Base-by-base conservation (phyloP, 192 early-diverging fungal genomes). In the Mortierella alpina region DNA sequence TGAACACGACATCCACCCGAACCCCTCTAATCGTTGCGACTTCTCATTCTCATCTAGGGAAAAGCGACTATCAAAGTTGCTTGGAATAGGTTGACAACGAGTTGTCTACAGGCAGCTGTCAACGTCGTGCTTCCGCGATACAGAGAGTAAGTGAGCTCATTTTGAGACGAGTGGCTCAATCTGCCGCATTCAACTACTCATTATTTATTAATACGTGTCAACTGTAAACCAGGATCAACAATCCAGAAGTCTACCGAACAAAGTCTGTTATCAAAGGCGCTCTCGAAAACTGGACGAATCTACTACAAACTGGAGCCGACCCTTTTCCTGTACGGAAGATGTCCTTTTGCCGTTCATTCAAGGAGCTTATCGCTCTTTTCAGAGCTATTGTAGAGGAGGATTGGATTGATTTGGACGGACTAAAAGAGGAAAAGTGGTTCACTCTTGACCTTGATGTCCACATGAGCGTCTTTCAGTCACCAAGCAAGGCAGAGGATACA, bases 41-140 rank as follows among this genome's bases (percentile, higher is more conserved):
- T 31, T 31, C 31, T 31, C 31, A 31, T 31, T 1, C 31, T 31
- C 31, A 31, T 31, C 31, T 31, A 80, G 77, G 77, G 77, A 7
- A 72, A 72, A 39, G 64, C 77, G 9, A 72, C 77, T 5, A 80
- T 80, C 60, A 80, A 80, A 12, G 70, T 80, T 1, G 61, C 77
- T n/a, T 80, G 77, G 77, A 80, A 80, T 66, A 59, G 77, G 15
- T 60, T 72, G 7, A 80, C 77, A 7, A 65, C 70, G 7, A 44
- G 72, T 45, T 72, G 65, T 22, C 42, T 80, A 8, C 63, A 72
- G n/a, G 59, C 69, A 1, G 70, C 70, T 1, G 51, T 80, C n/a
- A 63, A 63, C 14, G 61, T 58, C 6, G 77, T 80, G 7, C 65
- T 80, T 41, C 77, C 77, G 10, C 66, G 64, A 44, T 80, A 80